Evolutionary conservation across 2,329 filamentous ascomycete genomes (phyloP).

Genomic region (Gaeumannomyces tritici): DNA sequence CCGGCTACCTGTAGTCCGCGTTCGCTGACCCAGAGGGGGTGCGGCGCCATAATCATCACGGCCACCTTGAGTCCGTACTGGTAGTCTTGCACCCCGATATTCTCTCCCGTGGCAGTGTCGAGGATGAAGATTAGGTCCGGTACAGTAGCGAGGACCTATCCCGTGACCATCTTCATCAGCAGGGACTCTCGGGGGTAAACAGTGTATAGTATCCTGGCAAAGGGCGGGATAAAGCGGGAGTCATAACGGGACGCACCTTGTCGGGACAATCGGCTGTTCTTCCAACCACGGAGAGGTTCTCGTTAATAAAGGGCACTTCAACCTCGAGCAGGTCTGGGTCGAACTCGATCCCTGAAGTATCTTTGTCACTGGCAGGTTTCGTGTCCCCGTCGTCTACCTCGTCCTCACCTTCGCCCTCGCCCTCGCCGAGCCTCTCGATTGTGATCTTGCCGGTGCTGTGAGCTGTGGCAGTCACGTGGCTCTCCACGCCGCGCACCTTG

Average conservation of each 20-base stretch:
- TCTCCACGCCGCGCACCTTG: slow-evolving; percentile 53
- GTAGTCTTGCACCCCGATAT: slow-evolving; percentile 47
- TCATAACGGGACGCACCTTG: slow-evolving; percentile 8
- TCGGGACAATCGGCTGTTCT: slow-evolving; percentile 11
- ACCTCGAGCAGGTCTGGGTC: slow-evolving; percentile 34
- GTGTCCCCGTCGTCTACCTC: slow-evolving; percentile 16
- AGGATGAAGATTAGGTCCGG: slow-evolving; percentile 48
- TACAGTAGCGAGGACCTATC: slow-evolving; percentile 36
- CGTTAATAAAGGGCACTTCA: slow-evolving; percentile 65
- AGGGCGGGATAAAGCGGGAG: not conserved
- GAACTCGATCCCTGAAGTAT: not conserved
- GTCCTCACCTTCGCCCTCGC: slow-evolving; percentile 26
- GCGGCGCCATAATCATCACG: slow-evolving; percentile 31
- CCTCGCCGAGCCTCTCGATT: slow-evolving; percentile 37
- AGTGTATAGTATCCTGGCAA: not conserved
- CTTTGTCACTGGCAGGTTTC: too few relatives aligned
- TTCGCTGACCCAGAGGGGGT: slow-evolving; percentile 28
- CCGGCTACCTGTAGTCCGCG: slow-evolving; percentile 40
- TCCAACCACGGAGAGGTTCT: slow-evolving; percentile 48
- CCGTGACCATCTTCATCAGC: not conserved
- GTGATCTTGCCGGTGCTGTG: slow-evolving; percentile 51
- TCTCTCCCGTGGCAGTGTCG: slow-evolving; percentile 45
- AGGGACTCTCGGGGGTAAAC: too few relatives aligned
- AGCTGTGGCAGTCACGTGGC: slow-evolving; percentile 40
- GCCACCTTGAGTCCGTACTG: slow-evolving; percentile 41